Evolutionary conservation across 306 rosid species (phyloP), one percentile per base, ranked within the genome.

Genomic region (cucumber (Cucumis sativus)): DNA sequence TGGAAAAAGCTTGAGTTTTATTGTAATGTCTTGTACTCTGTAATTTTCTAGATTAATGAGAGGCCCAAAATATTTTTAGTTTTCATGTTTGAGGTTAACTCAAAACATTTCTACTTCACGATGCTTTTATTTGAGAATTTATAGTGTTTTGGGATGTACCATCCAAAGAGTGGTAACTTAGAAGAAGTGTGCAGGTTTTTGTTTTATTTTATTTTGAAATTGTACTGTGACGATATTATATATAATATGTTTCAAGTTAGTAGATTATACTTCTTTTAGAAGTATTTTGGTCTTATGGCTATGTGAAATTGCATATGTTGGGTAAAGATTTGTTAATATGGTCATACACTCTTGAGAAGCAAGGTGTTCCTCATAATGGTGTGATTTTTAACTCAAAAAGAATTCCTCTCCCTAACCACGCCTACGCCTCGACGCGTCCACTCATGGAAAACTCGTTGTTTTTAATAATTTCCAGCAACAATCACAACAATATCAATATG

Each of bases 41-140:
- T 51, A 49, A 52, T 51, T 73, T 52, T 73, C 77, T 10, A 73
- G 45, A 73, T 73, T 73, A 73, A 73, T 73, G 77, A 73, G 61
- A 73, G 61, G 47, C 77, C 58, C 20, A 30, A 73, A 72, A 72
- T 52, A 49, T 30, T 51, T 17, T 73, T 28, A 25, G 43, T 15
- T 28, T 41, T 8, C 25, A 41, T 68, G 56, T 10, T 30, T 72
- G 25, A 51, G n/a, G 77, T 28, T 28, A 28, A 33, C 37, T 73
- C 17, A 28, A 7, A 30, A 49, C 41, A 49, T 71, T 71, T 71
- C 60, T 14, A 14, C 7, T 3, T 63, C 45, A 30, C 3, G 70
- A 39, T 60, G 16, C 37, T 60, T 60, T 52, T 52, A 16, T 52
- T 15, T 52, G 8, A 52, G 57, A 52, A 14, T 51, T 6, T 43